These are phyloP conservation scores for Pseudonitzschia delicatissima DNA, from an alignment of 108 stramenopile species.

Conservation along the genomic window DNA sequence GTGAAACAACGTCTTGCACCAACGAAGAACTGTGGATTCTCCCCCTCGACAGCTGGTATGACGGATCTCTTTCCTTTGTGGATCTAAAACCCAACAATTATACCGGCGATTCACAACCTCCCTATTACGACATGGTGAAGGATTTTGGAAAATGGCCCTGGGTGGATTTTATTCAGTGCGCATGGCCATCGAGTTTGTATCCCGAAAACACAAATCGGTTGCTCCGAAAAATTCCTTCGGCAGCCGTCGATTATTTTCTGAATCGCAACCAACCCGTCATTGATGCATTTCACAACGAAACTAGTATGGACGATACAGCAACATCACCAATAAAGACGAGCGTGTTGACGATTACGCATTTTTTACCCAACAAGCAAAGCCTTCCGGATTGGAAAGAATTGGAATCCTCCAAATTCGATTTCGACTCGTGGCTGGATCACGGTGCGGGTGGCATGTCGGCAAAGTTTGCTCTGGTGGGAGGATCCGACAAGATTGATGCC, in stretches of 20 bases:
- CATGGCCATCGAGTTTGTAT: constrained; percentile 28
- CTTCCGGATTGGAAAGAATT: constrained; percentile 65
- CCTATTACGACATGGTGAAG: constrained; percentile 36
- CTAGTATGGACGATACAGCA: neutral
- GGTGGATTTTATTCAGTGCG: constrained; percentile 53
- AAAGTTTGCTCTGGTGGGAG: constrained; percentile 69
- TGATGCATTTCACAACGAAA: constrained; percentile 1
- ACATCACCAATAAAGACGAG: neutral
- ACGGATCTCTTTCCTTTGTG: constrained; percentile 39
- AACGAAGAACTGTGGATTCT: constrained; percentile 25
- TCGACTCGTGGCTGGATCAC: constrained; percentile 55
- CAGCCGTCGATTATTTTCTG: constrained; percentile 36
- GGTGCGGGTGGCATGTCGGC: constrained; percentile 50
- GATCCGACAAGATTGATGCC: constrained; percentile 37
- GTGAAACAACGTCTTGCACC: neutral
- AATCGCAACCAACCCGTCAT: constrained; percentile 20
- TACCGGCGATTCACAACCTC: neutral
- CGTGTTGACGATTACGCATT: constrained; percentile 58
- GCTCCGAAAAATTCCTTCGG: constrained; percentile 36
- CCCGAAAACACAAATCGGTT: neutral
- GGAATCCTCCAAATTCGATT: constrained; percentile 12
- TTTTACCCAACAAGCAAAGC: constrained; percentile 51
- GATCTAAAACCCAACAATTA: neutral
- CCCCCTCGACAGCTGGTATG: constrained; percentile 56
- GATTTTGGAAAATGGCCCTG: constrained; percentile 56